Evolutionary conservation across 441 rosid species (phyloP).

Genomic region (Rhodomyrtus psidioides): DNA sequence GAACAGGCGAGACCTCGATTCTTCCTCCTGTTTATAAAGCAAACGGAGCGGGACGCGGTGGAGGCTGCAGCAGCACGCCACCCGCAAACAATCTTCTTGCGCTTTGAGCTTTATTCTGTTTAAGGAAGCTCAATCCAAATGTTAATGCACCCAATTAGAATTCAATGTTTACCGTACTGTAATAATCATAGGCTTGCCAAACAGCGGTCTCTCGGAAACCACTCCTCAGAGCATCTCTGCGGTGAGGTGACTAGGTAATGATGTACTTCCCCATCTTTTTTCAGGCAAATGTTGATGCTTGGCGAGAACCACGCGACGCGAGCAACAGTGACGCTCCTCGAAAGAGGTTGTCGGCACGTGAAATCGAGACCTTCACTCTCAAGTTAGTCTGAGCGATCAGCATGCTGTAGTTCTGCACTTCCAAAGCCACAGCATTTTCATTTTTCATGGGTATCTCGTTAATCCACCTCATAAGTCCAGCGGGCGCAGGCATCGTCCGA

Average conservation of each 20-base stretch:
- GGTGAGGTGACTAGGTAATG: not conserved
- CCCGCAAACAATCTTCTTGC: not conserved
- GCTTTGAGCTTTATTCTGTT: not conserved
- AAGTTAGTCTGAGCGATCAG: not conserved
- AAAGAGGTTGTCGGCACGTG: not conserved
- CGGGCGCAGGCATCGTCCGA: not conserved
- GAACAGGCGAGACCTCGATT: too few relatives aligned
- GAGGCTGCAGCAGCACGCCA: not conserved
- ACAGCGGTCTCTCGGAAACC: not conserved
- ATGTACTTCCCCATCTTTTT: not conserved
- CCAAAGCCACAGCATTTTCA: not conserved
- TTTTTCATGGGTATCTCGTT: not conserved
- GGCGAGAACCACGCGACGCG: not conserved
- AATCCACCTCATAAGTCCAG: not conserved
- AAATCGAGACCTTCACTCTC: not conserved
- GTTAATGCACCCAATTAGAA: not conserved
- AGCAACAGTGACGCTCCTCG: not conserved
- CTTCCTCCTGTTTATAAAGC: not conserved
- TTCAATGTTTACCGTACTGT: not conserved
- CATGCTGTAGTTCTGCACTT: not conserved
- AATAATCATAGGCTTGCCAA: not conserved
- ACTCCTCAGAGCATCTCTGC: not conserved
- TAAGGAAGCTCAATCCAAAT: not conserved
- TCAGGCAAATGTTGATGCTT: not conserved
- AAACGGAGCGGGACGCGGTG: not conserved